These are phyloP conservation scores for Cutaneotrichosporon cyanovorans DNA, from an alignment of 1,284 basidiomycete genomes.

Conservation along the genomic window DNA sequence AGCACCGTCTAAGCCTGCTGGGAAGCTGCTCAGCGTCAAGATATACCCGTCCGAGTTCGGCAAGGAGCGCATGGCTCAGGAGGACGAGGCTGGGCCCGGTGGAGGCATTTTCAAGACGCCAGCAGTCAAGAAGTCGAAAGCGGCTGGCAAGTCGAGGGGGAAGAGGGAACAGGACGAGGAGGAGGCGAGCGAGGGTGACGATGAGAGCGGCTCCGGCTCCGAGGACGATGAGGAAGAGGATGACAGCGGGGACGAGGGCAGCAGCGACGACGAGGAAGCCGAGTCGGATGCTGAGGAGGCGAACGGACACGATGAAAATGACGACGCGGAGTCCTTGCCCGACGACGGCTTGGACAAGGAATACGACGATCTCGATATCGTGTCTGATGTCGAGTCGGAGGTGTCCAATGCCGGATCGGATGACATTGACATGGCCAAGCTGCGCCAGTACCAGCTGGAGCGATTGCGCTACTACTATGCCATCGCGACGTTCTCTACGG, in stretches of 20 bases:
- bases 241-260: neutral
- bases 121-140: conserved; percentile 12
- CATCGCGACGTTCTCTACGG: conserved; percentile 78
- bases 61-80: conserved; percentile 73
- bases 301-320: conserved; percentile 46
- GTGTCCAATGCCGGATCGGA: conserved; percentile 50
- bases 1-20: conserved; percentile 46
- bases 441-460: conserved; percentile 90
- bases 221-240: conserved; percentile 16
- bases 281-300: conserved; percentile 8
- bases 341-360: conserved; percentile 19
- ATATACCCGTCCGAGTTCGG: conserved; percentile 94
- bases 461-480: conserved; percentile 96
- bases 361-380: conserved; percentile 31
- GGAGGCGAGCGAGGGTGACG: conserved; percentile 1
- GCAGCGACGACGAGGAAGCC: conserved; percentile 15
- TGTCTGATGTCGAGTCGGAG: conserved; percentile 32
- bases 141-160: conserved; percentile 10
- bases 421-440: conserved; percentile 70
- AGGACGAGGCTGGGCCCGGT: conserved; percentile 87
- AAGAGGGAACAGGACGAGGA: neutral
- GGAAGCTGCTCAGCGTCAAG: conserved; percentile 64
- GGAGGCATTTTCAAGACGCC: conserved; percentile 60
- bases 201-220: neutral
- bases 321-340: conserved; percentile 45